phyloP scores from a whole-genome alignment of 164 flowering plant genomes.

The Macadamia tetraphylla region DNA sequence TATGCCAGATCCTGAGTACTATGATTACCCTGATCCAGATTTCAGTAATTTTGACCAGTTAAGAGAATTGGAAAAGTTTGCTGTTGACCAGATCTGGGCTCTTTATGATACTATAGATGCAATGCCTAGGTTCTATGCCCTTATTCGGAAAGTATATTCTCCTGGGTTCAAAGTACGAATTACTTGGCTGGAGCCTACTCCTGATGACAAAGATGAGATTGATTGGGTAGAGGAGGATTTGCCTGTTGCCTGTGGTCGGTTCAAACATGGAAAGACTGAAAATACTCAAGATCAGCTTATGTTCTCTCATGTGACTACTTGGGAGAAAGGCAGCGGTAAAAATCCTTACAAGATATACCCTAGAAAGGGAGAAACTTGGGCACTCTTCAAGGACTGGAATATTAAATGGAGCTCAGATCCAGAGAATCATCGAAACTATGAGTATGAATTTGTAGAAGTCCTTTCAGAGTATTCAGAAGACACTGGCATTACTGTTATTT shows the following conservation, averaged over 20 bases:
- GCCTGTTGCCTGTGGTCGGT: constrained; percentile 49
- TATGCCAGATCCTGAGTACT: constrained; percentile 5
- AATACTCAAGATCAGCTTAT: constrained; percentile 17
- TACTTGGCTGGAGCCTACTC: constrained; percentile 48
- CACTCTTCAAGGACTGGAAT: constrained; percentile 55
- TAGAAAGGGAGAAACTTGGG: constrained; percentile 61
- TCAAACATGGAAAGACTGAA: constrained; percentile 19
- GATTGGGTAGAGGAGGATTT: constrained; percentile 28
- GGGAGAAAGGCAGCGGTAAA: constrained; percentile 8
- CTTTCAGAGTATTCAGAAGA: constrained; percentile 32
- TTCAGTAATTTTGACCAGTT: constrained; percentile 38
- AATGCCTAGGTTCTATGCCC: constrained; percentile 63
- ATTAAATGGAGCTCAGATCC: constrained; percentile 43
- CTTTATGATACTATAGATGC: constrained; percentile 42
- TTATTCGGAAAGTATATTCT: constrained; percentile 23
- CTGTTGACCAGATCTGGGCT: constrained; percentile 51
- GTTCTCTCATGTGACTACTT: constrained; percentile 44
- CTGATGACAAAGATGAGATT: constrained; percentile 21
- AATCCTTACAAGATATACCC: constrained; percentile 39
- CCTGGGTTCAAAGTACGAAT: constrained; percentile 36
- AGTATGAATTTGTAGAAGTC: constrained; percentile 51
- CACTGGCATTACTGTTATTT: constrained; percentile 37
- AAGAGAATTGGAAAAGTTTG: constrained; percentile 24
- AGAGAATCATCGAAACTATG: constrained; percentile 26
- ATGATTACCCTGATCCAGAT: constrained; percentile 36